Evolutionary conservation across 2,329 filamentous ascomycete genomes (phyloP), one percentile per base, ranked within the genome.

Genomic region (Botrytis deweyae): DNA sequence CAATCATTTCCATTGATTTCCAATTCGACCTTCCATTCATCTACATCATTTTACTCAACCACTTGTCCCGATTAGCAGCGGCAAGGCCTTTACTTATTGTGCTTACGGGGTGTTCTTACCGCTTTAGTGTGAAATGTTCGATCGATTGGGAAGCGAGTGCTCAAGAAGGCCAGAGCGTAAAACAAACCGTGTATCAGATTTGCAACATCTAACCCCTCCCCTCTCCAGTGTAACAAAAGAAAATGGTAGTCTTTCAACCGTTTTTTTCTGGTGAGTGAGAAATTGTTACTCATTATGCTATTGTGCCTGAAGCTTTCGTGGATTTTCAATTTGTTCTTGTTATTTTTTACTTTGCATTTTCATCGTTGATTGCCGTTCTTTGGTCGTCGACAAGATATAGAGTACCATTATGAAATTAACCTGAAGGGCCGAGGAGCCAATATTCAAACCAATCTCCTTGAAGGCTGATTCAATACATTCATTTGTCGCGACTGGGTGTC

Each of bases 371-470:
- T 40, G 42, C 44, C 36, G 36, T 58, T 71, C 49, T 62, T 66
- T 40, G 55, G 62, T 66, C 29, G 46, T 66, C 59, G 70, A 66
- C 61, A 58, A 66, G 20, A 65, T 40, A 40, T 16, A 25, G 22
- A 63, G 61, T 18, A 55, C 59, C 70, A 66, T n/a, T 76, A 73
- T 73, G 72, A 72, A 66, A 75, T 72, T 68, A 69, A 76, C 64
- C 76, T 78, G 74, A 79, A 76, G 36, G 79, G 79, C 78, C 77
- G 76, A 74, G 73, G 76, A 76, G 76, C 78, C 76, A 74, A 71
- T 70, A 29, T 72, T 55, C n/a, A 70, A 74, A 73, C 52, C 36
- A 70, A 69, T 72, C 76, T 71, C 76, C 77, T 79, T 78, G 76
- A 78, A 75, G 77, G 75, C 77, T 77, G 77, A 77, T 78, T 75